Conservation (phyloP, 1,284 basidiomycete genomes). For the Melampsora abietis-canadensis region DNA sequence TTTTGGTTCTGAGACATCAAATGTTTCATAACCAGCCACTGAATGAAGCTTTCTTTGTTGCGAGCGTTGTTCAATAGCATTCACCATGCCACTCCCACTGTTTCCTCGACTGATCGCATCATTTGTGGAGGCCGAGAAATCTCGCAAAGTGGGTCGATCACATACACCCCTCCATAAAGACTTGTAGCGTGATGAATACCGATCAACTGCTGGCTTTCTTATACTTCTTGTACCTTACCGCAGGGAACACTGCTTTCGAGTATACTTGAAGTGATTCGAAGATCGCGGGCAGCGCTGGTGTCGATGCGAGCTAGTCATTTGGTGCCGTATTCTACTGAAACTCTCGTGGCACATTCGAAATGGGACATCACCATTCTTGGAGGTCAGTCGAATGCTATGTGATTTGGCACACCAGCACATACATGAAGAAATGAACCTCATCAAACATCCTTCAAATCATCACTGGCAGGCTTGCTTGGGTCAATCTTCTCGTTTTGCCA, state of each 20-base stretch:
- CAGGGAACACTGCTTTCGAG: slow-evolving; percentile 27
- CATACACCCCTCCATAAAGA: neutral
- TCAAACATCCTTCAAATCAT: neutral
- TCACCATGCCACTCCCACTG: slow-evolving; percentile 87
- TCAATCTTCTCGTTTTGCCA: slow-evolving; percentile 62
- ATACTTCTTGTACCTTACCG: neutral
- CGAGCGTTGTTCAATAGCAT: slow-evolving; percentile 59
- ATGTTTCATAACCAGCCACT: neutral
- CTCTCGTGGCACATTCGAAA: slow-evolving; percentile 12
- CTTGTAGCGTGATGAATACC: neutral
- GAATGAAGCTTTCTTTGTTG: neutral
- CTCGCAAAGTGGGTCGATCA: slow-evolving; percentile 12
- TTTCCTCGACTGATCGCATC: slow-evolving; percentile 64
- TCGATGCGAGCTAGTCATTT: slow-evolving; percentile 16
- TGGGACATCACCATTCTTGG: slow-evolving; percentile 41
- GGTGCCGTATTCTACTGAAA: neutral
- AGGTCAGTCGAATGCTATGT: slow-evolving; percentile 2
- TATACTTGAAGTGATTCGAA: slow-evolving; percentile 11
- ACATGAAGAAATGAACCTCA: neutral
- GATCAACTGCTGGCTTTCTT: neutral
- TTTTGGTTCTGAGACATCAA: slow-evolving; percentile 6
- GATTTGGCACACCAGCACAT: neutral
- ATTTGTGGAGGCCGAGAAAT: slow-evolving; percentile 32
- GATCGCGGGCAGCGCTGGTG: slow-evolving; percentile 14
- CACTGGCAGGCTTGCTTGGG: slow-evolving; percentile 46